A percentile compares a stretch with the other conserved stretches of the same genome.
Evolutionary conservation across 257 asterid species (phyloP).

Genomic region (Mitragyna speciosa): DNA sequence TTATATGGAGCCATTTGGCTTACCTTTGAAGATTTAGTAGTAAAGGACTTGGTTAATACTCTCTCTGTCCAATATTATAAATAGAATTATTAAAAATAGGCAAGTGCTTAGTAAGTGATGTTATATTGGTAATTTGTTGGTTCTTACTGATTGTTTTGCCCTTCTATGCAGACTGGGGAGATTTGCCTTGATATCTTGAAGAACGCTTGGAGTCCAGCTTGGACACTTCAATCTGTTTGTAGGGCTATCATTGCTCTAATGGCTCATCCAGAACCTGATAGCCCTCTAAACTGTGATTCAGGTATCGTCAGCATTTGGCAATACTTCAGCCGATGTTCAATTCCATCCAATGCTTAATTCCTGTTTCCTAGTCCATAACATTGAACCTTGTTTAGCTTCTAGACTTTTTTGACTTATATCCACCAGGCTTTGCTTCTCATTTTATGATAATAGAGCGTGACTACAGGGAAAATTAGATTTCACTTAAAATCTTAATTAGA

Average conservation of each 20-base stretch:
- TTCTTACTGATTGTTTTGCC: neutral
- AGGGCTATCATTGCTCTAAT: conserved; percentile 97
- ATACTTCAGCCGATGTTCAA: neutral
- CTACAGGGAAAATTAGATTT: neutral
- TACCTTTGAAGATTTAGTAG: neutral
- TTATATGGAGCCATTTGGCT: neutral
- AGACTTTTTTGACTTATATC: neutral
- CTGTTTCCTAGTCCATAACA: too few relatives aligned
- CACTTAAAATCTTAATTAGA: neutral
- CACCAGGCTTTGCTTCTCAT: neutral
- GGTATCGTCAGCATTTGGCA: conserved; percentile 41
- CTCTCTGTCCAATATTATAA: too few relatives aligned
- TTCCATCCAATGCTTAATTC: neutral
- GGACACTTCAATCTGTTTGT: conserved; percentile 99
- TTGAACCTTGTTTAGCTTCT: neutral
- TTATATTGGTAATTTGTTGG: neutral
- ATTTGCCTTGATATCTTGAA: conserved; percentile 99
- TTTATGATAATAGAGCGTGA: neutral
- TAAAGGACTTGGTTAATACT: neutral
- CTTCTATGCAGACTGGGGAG: conserved; percentile 78
- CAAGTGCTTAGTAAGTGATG: too few relatives aligned
- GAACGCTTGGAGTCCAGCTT: conserved; percentile 99
- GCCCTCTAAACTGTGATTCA: conserved; percentile 99
- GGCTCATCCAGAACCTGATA: conserved; percentile 99
- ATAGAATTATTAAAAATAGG: too few relatives aligned